phyloP scores from a whole-genome alignment of 306 rosid genomes.

The Hippophae rhamnoides region DNA sequence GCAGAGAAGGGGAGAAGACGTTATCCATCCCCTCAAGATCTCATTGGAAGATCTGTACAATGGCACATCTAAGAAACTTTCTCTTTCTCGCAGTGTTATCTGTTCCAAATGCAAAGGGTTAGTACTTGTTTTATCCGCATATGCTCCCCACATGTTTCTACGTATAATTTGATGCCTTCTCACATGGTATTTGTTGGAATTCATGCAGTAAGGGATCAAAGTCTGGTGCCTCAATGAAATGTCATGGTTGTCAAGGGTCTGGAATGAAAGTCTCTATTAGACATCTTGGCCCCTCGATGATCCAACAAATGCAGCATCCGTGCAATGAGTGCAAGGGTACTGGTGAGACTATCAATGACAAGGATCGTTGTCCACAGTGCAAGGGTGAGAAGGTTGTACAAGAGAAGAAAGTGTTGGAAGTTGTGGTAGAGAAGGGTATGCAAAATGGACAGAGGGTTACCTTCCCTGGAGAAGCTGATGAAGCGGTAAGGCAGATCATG shows the following conservation, averaged over 20 bases:
- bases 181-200: neutral
- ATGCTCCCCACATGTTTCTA: neutral
- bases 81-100: too few relatives aligned
- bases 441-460: slow-evolving; percentile 78
- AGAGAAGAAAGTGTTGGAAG: slow-evolving; percentile 93
- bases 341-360: slow-evolving; percentile 41
- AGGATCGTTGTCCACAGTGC: slow-evolving; percentile 78
- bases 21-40: too few relatives aligned
- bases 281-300: too few relatives aligned
- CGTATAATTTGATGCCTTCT: neutral
- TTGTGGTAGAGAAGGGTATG: slow-evolving; percentile 86
- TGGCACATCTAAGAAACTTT: too few relatives aligned
- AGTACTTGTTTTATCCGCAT: slow-evolving; percentile 9
- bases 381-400: slow-evolving; percentile 91
- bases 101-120: slow-evolving; percentile 32
- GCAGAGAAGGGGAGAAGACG: too few relatives aligned
- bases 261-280: slow-evolving; percentile 53
- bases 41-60: too few relatives aligned
- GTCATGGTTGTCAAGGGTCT: slow-evolving; percentile 88
- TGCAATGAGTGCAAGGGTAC: too few relatives aligned
- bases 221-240: slow-evolving; percentile 83
- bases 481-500: slow-evolving; percentile 44
- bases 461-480: slow-evolving; percentile 97
- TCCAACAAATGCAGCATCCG: too few relatives aligned
- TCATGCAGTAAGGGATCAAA: slow-evolving; percentile 78